Evolutionary conservation across 2,329 filamentous ascomycete genomes (phyloP).

Genomic region (Cytospora paraplurivora): DNA sequence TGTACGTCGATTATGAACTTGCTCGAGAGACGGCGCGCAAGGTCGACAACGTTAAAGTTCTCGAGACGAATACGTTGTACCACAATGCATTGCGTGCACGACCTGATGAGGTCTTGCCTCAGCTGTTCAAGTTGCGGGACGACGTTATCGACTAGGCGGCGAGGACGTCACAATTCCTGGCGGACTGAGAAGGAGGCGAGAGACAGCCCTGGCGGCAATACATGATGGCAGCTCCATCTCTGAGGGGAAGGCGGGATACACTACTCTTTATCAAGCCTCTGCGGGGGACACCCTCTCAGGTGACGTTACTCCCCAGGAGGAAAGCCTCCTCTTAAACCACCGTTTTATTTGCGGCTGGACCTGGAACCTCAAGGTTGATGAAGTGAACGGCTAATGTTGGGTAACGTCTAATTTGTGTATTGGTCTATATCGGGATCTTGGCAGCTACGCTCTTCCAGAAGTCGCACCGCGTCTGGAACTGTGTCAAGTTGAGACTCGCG

Average conservation of each 20-base stretch:
- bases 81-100: constrained; percentile 79
- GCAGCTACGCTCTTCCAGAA: constrained; percentile 54
- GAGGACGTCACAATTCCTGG: neutral
- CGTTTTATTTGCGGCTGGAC: no score
- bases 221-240: neutral
- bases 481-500: constrained; percentile 39
- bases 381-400: neutral
- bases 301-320: no score
- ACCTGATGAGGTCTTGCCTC: constrained; percentile 73
- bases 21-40: constrained; percentile 65
- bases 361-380: neutral
- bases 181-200: neutral
- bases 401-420: neutral
- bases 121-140: constrained; percentile 77
- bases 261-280: neutral
- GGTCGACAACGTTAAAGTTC: constrained; percentile 77
- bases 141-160: constrained; percentile 58
- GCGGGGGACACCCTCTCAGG: no score
- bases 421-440: constrained; percentile 47
- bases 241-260: neutral
- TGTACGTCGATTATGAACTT: constrained; percentile 70
- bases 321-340: no score
- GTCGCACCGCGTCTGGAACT: constrained; percentile 50
- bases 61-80: constrained; percentile 78
- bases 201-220: neutral